These are phyloP conservation scores for Nasturtium officinale DNA, from an alignment of 345 rosid genomes.

Conservation along the genomic window DNA sequence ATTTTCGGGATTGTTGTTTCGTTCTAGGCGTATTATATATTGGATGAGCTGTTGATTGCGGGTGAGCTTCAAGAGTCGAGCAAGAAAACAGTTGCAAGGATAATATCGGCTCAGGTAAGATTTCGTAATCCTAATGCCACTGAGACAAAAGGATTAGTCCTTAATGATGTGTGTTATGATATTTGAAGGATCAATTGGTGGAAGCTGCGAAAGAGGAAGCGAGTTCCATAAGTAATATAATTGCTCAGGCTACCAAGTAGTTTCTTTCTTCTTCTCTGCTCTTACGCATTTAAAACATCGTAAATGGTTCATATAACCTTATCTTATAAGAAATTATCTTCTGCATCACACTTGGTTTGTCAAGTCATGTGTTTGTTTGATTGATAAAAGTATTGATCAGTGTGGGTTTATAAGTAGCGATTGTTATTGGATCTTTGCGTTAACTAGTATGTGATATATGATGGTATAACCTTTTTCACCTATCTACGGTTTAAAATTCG, in stretches of 20 bases:
- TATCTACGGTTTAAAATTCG: neutral
- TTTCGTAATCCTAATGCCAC: neutral
- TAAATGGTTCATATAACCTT: conserved; percentile 8
- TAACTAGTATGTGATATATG: neutral
- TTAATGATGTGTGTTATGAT: conserved; percentile 12
- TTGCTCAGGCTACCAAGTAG: conserved; percentile 97
- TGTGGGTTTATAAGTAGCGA: neutral
- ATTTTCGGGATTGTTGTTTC: conserved; percentile 20
- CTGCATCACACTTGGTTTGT: conserved; percentile 11
- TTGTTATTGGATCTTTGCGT: neutral
- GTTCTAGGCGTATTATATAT: conserved; percentile 79
- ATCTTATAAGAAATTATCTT: neutral
- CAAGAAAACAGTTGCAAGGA: conserved; percentile 89
- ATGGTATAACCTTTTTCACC: neutral
- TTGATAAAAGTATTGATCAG: neutral
- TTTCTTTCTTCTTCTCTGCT: neutral
- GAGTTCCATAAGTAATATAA: conserved; percentile 84
- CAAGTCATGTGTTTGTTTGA: conserved; percentile 26
- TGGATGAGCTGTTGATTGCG: conserved; percentile 93
- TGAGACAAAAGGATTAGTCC: neutral
- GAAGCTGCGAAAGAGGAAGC: conserved; percentile 96
- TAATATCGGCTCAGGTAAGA: conserved; percentile 85
- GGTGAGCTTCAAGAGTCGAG: conserved; percentile 98
- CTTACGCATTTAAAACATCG: conserved; percentile 10
- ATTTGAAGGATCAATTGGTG: conserved; percentile 82